Conservation (phyloP, 1,139 yeast species). For the Blastobotrys apis region DNA sequence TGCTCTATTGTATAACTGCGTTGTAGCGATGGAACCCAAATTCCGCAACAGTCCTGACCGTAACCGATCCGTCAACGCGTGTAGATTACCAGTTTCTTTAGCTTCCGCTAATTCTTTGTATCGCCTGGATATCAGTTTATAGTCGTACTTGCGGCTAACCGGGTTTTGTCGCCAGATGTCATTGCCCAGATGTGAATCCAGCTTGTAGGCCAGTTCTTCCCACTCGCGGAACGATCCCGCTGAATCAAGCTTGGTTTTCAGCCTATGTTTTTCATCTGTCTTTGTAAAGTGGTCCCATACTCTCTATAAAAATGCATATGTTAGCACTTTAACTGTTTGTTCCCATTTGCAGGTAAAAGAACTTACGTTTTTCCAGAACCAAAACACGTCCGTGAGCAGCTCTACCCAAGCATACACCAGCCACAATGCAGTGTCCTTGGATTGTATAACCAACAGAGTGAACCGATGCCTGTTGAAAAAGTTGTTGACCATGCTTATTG, state of each 20-base stretch:
- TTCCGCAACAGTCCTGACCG: conserved; percentile 83
- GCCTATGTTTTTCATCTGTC: conserved; percentile 21
- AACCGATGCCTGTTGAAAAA: too few species aligned
- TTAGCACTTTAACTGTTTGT: conserved; percentile 6
- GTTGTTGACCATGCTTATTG: too few species aligned
- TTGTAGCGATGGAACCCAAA: conserved; percentile 86
- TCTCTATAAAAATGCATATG: conserved; percentile 12
- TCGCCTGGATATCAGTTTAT: conserved; percentile 71
- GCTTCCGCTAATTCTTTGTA: conserved; percentile 60
- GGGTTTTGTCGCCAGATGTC: conserved; percentile 72
- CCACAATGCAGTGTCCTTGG: conserved; percentile 18
- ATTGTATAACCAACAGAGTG: not conserved
- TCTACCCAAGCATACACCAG: conserved; percentile 25
- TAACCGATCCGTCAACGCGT: conserved; percentile 59
- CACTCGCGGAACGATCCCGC: conserved; percentile 33
- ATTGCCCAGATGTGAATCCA: conserved; percentile 36
- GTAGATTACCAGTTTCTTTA: conserved; percentile 53
- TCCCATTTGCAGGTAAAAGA: conserved; percentile 8
- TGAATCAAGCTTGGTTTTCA: conserved; percentile 22
- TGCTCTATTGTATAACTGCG: conserved; percentile 71
- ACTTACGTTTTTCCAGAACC: conserved; percentile 28
- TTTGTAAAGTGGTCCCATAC: conserved; percentile 21
- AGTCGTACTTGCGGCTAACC: conserved; percentile 78
- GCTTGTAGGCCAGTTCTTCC: conserved; percentile 33
- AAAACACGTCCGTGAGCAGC: conserved; percentile 25